These are phyloP conservation scores for Picea sitchensis DNA, from an alignment of 75 land plant species.

Conservation along the genomic window DNA sequence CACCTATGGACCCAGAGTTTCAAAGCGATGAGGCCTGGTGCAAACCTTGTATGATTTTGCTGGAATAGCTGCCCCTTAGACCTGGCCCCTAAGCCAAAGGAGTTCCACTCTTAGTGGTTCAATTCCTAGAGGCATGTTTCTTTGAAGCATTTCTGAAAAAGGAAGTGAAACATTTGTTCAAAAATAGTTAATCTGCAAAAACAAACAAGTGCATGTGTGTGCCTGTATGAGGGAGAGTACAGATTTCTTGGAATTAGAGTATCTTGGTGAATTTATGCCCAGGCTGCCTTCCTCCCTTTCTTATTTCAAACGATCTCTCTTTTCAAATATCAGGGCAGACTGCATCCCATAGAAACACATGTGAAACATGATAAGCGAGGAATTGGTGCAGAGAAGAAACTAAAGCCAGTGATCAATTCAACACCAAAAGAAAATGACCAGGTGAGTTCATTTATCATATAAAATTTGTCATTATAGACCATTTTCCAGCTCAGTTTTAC, in stretches of 20 bases:
- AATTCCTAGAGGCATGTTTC: no score
- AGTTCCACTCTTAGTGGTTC: no score
- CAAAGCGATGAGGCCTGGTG: no score
- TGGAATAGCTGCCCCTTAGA: no score
- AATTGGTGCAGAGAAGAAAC: slow-evolving; percentile 59
- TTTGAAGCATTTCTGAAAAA: background rate
- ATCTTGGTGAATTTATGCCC: background rate
- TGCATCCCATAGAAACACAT: slow-evolving; percentile 64
- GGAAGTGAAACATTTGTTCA: background rate
- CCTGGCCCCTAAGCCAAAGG: no score
- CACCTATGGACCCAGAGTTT: no score
- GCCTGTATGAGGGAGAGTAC: background rate
- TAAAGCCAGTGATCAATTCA: slow-evolving; percentile 7
- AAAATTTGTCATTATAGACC: background rate
- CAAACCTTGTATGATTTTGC: no score
- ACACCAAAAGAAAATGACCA: slow-evolving; percentile 10
- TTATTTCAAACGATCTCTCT: background rate
- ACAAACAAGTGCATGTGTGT: background rate
- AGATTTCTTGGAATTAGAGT: background rate
- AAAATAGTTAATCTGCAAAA: background rate
- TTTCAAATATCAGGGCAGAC: slow-evolving; percentile 52
- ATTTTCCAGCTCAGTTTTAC: background rate
- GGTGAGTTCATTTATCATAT: background rate
- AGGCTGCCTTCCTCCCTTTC: background rate
- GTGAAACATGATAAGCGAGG: slow-evolving; percentile 77